A percentile compares a stretch with the other conserved stretches of the same genome.
Evolutionary conservation across 495 filamentous ascomycete species (phyloP).

Genomic region (Aspergillus nidulans): DNA sequence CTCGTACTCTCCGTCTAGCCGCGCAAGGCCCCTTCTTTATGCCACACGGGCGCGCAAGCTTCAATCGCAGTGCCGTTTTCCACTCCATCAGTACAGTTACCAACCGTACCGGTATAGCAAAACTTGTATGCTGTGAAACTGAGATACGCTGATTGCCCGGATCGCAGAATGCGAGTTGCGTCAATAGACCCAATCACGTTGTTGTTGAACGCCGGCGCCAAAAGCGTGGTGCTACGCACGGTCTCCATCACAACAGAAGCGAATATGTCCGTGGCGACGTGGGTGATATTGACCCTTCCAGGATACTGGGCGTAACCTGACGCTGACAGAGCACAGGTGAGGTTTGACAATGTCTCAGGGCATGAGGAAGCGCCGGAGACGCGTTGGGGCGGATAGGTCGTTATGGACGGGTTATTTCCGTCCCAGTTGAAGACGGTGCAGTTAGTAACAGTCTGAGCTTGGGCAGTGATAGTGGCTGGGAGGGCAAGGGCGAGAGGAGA

Average conservation of each 20-base stretch:
- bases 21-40: background rate
- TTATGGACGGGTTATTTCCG: background rate
- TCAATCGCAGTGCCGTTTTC: background rate
- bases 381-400: background rate
- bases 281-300: background rate
- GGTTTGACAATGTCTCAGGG: background rate
- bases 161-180: background rate
- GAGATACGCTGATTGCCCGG: constrained; percentile 8
- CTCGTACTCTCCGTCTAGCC: background rate
- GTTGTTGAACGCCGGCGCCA: background rate
- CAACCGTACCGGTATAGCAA: constrained; percentile 6
- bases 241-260: background rate
- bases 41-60: constrained; percentile 7
- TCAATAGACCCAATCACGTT: background rate
- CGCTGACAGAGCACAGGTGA: constrained; percentile 4
- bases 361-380: constrained; percentile 4
- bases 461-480: background rate
- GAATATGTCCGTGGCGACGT: background rate
- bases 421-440: constrained; percentile 13
- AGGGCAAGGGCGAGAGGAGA: background rate
- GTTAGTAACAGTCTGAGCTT: background rate
- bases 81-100: constrained; percentile 1
- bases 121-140: constrained; percentile 7
- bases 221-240: background rate
- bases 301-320: background rate